Percentiles rank a stretch among this genome's conserved stretches.
Evolutionary conservation across 768 basidiomycete genomes (phyloP).

Genomic region (Xanthoconium purpureum): DNA sequence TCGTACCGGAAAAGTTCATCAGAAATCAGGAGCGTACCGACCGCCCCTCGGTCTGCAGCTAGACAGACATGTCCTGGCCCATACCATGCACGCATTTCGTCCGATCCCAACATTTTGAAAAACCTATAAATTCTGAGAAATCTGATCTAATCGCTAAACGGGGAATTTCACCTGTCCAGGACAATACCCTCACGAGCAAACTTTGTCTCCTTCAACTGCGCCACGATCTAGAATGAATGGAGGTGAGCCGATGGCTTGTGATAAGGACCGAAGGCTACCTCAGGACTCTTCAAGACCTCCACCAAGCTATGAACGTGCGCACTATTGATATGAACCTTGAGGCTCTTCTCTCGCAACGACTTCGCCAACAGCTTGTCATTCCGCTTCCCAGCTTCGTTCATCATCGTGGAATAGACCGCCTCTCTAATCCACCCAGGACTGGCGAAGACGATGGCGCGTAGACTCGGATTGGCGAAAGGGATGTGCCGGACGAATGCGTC

Average conservation of each 20-base stretch:
- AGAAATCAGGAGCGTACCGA: conserved; percentile 91
- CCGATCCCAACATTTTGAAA: conserved; percentile 94
- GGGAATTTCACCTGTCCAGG: conserved; percentile 67
- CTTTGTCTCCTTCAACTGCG: conserved; percentile 89
- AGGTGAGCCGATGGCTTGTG: background rate
- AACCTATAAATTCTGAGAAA: conserved; percentile 53
- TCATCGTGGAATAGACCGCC: conserved; percentile 77
- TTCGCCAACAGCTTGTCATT: conserved; percentile 81
- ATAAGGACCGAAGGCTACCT: conserved; percentile 50
- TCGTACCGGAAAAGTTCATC: conserved; percentile 88
- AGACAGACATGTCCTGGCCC: conserved; percentile 91
- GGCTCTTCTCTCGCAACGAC: conserved; percentile 74
- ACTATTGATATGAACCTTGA: conserved; percentile 89
- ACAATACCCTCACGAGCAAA: conserved; percentile 92
- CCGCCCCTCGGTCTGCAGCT: conserved; percentile 89
- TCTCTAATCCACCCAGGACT: conserved; percentile 97
- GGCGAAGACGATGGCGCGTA: conserved; percentile 92
- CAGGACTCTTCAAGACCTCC: conserved; percentile 91
- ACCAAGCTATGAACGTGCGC: conserved; percentile 95
- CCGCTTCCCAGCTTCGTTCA: conserved; percentile 74
- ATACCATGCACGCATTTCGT: conserved; percentile 98
- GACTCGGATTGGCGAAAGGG: conserved; percentile 66
- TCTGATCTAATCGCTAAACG: background rate
- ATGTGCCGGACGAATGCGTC: conserved; percentile 88
- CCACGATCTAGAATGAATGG: conserved; percentile 48